A percentile compares a stretch with the other conserved stretches of the same genome.
Evolutionary conservation across 345 rosid genomes (phyloP).

Genomic region (Lepidium aucheri): DNA sequence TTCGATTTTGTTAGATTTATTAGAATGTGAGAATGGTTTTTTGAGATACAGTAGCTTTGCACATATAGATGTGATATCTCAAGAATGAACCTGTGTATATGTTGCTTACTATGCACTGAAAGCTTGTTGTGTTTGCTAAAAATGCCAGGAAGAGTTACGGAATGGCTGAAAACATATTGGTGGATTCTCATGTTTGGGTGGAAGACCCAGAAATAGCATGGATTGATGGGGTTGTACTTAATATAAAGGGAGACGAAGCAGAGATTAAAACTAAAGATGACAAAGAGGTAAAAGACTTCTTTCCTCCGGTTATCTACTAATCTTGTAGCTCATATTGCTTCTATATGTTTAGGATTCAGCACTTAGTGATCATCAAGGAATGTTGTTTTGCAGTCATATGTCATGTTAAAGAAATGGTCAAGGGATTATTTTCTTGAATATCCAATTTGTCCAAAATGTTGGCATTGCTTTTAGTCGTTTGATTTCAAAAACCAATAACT

Average conservation of each 20-base stretch:
- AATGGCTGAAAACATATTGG: conserved; percentile 32
- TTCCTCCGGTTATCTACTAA: neutral
- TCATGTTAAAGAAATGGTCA: neutral
- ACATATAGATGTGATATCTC: neutral
- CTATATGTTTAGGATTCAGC: neutral
- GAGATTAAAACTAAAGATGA: conserved; percentile 47
- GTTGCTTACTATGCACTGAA: neutral
- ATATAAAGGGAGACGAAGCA: conserved; percentile 46
- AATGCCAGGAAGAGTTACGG: conserved; percentile 25
- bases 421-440: neutral
- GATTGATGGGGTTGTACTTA: conserved; percentile 60
- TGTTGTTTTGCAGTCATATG: neutral
- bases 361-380: neutral
- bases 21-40: neutral
- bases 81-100: neutral
- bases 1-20: neutral
- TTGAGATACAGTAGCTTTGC: neutral
- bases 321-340: neutral
- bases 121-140: conserved; percentile 2
- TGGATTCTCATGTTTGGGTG: conserved; percentile 76
- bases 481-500: neutral
- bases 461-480: neutral
- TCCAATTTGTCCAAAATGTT: neutral
- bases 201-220: conserved; percentile 55
- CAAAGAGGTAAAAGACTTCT: conserved; percentile 34